phyloP scores from a whole-genome alignment of 2,329 filamentous ascomycete genomes.

The Curvularia sp. region DNA sequence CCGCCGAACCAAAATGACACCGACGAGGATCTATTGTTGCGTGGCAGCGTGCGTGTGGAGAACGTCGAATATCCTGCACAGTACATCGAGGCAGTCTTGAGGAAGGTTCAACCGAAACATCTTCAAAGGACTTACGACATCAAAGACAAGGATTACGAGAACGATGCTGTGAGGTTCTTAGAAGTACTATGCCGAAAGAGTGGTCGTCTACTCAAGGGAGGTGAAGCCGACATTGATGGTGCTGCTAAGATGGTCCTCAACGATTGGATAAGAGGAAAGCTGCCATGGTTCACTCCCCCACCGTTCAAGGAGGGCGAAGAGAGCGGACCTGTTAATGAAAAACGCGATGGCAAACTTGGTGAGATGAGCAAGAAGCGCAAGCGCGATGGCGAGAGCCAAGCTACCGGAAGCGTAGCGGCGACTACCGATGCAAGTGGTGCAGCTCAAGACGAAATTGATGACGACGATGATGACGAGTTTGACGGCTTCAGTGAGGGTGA shows the following conservation, averaged over 20 bases:
- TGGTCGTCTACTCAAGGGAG: slow-evolving; percentile 84
- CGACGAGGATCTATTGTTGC: slow-evolving; percentile 84
- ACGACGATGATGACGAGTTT: slow-evolving; percentile 42
- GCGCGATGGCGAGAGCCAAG: slow-evolving; percentile 53
- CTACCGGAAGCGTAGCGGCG: slow-evolving; percentile 32
- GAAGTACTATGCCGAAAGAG: slow-evolving; percentile 86
- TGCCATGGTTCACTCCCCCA: slow-evolving; percentile 93
- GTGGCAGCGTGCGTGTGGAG: slow-evolving; percentile 91
- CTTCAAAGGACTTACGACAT: slow-evolving; percentile 93
- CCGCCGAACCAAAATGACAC: slow-evolving; percentile 85
- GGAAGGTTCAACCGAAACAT: slow-evolving; percentile 82
- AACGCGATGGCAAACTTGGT: slow-evolving; percentile 78
- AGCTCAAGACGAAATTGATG: slow-evolving; percentile 25
- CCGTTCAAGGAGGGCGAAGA: slow-evolving; percentile 59
- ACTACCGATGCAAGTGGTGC: slow-evolving; percentile 23
- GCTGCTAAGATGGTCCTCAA: slow-evolving; percentile 97
- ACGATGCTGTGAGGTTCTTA: slow-evolving; percentile 79
- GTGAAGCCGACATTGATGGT: slow-evolving; percentile 93
- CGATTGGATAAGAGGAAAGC: slow-evolving; percentile 92
- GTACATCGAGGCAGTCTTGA: slow-evolving; percentile 85
- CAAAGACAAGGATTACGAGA: slow-evolving; percentile 75
- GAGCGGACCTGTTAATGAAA: slow-evolving; percentile 55
- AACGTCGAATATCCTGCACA: slow-evolving; percentile 97
- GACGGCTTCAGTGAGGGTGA: slow-evolving; percentile 45
- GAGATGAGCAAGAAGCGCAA: slow-evolving; percentile 85